These are phyloP conservation scores for Boletus sensibilis DNA, from an alignment of 768 basidiomycete genomes.

Conservation along the genomic window DNA sequence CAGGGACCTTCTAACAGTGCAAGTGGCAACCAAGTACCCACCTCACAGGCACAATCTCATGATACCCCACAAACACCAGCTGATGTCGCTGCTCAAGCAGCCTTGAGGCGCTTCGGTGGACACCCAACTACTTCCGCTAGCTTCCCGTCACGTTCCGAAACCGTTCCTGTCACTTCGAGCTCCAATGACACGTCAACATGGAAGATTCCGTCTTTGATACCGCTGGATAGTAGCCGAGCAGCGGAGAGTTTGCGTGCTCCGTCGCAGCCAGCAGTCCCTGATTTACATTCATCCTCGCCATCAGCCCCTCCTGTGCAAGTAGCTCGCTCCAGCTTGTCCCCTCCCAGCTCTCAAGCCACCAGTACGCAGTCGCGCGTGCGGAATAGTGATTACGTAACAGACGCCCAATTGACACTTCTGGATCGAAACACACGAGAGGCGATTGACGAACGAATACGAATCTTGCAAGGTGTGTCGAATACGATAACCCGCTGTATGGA, in stretches of 20 bases:
- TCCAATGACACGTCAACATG: conserved; percentile 16
- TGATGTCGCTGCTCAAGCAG: conserved; percentile 67
- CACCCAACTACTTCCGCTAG: conserved; percentile 11
- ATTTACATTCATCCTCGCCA: conserved; percentile 12
- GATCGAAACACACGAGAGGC: conserved; percentile 73
- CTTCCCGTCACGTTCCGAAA: conserved; percentile 7
- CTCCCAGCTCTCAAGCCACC: not conserved
- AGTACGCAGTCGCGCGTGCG: conserved; percentile 38
- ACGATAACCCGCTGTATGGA: conserved; percentile 73
- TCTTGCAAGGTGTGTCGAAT: conserved; percentile 75
- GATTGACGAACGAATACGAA: conserved; percentile 78
- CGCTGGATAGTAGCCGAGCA: conserved; percentile 16
- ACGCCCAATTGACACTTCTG: conserved; percentile 62
- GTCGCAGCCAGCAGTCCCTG: not conserved
- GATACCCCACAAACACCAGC: conserved; percentile 33
- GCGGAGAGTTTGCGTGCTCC: not conserved
- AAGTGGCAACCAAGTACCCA: not conserved
- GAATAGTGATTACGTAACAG: conserved; percentile 20
- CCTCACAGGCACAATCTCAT: conserved; percentile 9
- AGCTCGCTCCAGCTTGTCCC: not conserved
- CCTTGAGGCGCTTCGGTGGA: conserved; percentile 49
- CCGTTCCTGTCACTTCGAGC: conserved; percentile 1
- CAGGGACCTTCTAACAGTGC: conserved; percentile 12
- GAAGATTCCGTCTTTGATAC: conserved; percentile 28
- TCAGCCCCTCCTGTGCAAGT: not conserved